phyloP scores from a whole-genome alignment of 148 eudicot genomes.

The Beta vulgaris region DNA sequence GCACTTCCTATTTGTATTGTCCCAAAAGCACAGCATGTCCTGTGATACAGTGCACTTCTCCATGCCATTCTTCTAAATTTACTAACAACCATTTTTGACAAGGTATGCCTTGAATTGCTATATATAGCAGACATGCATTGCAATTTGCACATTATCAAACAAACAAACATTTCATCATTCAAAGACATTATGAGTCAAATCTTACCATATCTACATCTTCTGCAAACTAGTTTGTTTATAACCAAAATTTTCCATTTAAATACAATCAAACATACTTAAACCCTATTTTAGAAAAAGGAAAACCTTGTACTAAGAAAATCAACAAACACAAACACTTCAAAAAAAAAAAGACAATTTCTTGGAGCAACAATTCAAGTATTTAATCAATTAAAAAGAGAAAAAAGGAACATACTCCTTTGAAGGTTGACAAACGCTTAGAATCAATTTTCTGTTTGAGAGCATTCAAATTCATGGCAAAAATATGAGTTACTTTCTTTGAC shows the following conservation, averaged over 20 bases:
- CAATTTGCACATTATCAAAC: neutral
- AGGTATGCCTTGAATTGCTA: neutral
- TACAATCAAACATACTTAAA: neutral
- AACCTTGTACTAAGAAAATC: too few relatives aligned
- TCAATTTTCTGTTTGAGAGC: constrained; percentile 48
- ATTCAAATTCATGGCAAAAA: constrained; percentile 56
- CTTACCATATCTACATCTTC: neutral
- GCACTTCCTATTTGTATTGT: neutral
- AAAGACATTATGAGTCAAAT: neutral
- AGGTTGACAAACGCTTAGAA: constrained; percentile 36
- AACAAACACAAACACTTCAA: neutral
- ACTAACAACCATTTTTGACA: neutral
- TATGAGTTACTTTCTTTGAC: constrained; percentile 64
- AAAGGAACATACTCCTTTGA: constrained; percentile 51
- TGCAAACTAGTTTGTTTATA: neutral
- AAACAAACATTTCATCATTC: neutral
- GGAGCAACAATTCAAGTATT: neutral
- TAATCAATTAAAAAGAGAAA: neutral
- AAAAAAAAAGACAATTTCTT: neutral
- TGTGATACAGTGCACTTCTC: neutral
- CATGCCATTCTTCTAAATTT: neutral
- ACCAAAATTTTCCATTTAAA: neutral
- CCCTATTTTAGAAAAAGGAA: neutral
- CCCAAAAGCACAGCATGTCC: neutral
- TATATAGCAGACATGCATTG: neutral